Evolutionary conservation across 345 rosid species (phyloP), one percentile per base, ranked within the genome.

Genomic region (Eucalyptus shirleyi): DNA sequence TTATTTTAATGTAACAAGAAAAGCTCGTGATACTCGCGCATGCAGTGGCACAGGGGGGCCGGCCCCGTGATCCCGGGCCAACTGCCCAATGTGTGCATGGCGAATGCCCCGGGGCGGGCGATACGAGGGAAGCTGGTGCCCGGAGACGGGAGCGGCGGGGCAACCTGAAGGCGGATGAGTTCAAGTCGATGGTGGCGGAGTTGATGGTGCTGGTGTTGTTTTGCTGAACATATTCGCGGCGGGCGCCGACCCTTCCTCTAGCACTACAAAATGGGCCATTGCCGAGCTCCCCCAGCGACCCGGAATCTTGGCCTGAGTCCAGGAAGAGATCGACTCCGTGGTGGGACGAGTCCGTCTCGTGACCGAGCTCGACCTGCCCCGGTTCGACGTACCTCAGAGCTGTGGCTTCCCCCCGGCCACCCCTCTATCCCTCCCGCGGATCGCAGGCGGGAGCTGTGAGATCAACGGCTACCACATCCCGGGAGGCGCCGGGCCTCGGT

Each of bases 181-280:
- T 24, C 59, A 53, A 8, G 59, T 56, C 6, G 62, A 56, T 56
- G 62, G 30, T 56, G 59, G 59, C 1, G 24, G 24, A 53, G 4
- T 53, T 53, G 59, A 53, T 53, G 59, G 59, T 53, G 24, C 62
- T 56, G 30, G 62, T 56, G 26, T 56, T 24, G 23, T 50, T 42
- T 82, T 87, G 50, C 69, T 19, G 89, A 94, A 96, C 89, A 95
- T 96, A 98, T 97, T 96, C 81, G 90, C 96, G 1, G 98, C 99
- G 7, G 99, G 98, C 6, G 95, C 99, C 1, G 98, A 98, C 93
- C 97, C 99, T 65, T 92, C 99, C 24, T 94, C 98, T 26, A 96
- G 98, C 90, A 97, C 99, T 1, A 94, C 92, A 28, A 98, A 97
- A 40, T 97, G 99, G 99, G 97, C 97, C 72, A 91, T 97, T 40